Evolutionary conservation across 176 grass and related monocot genomes (phyloP), one percentile per base, ranked within the genome.

Genomic region (Eleusine indica): DNA sequence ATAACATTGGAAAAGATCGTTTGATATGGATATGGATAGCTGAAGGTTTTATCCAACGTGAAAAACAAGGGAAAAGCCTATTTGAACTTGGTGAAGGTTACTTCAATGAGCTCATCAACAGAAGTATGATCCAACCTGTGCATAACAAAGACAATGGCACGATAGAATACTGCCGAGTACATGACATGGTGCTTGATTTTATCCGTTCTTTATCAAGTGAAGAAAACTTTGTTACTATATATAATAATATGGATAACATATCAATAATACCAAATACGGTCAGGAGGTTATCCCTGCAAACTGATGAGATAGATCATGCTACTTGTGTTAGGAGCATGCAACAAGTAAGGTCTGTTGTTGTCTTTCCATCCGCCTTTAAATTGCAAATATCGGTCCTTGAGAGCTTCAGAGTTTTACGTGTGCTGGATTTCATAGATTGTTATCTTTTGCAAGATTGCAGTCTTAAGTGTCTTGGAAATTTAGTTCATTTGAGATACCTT

Each of bases 171-270:
- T n/a, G 54, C 1, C 29, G 2, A 13, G 9, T 82, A 15, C 70
- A 82, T 73, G 80, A 82, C 2, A 82, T 71, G 68, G 16, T 82
- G 9, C 40, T 82, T 21, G 80, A 72, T 32, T 53, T 82, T 4
- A 72, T 82, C 5, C 4, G 22, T 47, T 46, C 10, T 0, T 47
- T 82, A 5, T 72, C 80, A 62, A 82, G 40, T 0, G 53, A 82
- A 8, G 40, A 47, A 18, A 71, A 72, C 5, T 35, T 35, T 35
- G 32, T 35, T 2, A 35, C 32, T 35, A 35, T 35, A 35, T 35
- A 35, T 35, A 47, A 82, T 35, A 8, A 8, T 82, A 4, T 38
- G 4, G 9, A 40, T 40, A 0, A 19, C 15, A n/a, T 2, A 11
- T 35, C 38, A n/a, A 15, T 5, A n/a, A 15, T 5, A 8, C 1